Conservation (phyloP, 2,329 filamentous ascomycete genomes). For the Niveomyces coronatus region DNA sequence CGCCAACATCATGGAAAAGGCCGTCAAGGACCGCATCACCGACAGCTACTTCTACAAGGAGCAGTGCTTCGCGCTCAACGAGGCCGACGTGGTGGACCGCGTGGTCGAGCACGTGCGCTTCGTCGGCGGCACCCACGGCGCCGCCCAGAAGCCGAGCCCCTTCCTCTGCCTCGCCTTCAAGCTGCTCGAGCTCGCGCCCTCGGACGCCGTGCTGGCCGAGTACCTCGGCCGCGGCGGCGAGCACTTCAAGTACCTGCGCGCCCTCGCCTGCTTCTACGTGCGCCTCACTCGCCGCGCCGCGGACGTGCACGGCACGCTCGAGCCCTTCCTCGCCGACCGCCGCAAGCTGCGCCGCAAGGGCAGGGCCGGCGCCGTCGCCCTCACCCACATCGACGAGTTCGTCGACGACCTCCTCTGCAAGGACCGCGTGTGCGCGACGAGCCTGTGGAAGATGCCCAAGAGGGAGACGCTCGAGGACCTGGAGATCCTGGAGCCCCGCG, state of each 20-base stretch:
- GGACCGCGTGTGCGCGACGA: slow-evolving; percentile 84
- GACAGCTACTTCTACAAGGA: slow-evolving; percentile 98
- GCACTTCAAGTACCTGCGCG: slow-evolving; percentile 77
- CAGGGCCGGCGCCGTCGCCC: slow-evolving; percentile 58
- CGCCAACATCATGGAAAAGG: slow-evolving; percentile 91
- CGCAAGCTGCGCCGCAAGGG: slow-evolving; percentile 73
- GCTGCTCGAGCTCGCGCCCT: slow-evolving; percentile 76
- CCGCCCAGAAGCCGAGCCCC: slow-evolving; percentile 75
- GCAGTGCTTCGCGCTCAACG: slow-evolving; percentile 93
- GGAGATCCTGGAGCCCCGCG: slow-evolving; percentile 74
- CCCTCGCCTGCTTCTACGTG: slow-evolving; percentile 88
- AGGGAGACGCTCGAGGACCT: slow-evolving; percentile 78
- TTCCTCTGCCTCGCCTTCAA: slow-evolving; percentile 95
- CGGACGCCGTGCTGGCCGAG: slow-evolving; percentile 65
- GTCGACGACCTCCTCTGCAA: slow-evolving; percentile 85
- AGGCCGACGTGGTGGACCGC: slow-evolving; percentile 72
- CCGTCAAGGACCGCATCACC: slow-evolving; percentile 88
- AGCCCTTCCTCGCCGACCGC: slow-evolving; percentile 72
- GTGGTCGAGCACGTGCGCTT: slow-evolving; percentile 73
- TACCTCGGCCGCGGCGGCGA: slow-evolving; percentile 71
- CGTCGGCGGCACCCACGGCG: slow-evolving; percentile 81
- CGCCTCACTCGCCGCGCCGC: slow-evolving; percentile 73
- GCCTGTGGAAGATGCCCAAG: slow-evolving; percentile 80
- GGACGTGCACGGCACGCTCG: slow-evolving; percentile 69
- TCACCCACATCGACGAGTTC: slow-evolving; percentile 86